Evolutionary conservation across 176 grass and related monocot species (phyloP).

Genomic region (Raddia guianensis): DNA sequence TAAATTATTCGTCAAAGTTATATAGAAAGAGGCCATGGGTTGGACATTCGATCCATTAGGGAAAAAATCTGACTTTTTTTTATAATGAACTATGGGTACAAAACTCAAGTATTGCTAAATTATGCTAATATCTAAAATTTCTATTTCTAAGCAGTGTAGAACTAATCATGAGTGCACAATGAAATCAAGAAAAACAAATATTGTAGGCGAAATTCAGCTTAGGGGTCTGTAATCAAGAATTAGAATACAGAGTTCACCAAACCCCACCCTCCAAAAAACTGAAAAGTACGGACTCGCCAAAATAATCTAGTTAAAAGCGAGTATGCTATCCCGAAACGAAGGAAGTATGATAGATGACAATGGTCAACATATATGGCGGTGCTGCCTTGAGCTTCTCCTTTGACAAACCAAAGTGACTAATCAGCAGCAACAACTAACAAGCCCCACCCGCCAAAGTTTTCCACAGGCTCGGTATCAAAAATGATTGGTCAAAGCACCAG

Average conservation of each 20-base stretch:
- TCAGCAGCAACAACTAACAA: background rate
- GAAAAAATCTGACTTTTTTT: too few relatives aligned
- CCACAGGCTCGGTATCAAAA: background rate
- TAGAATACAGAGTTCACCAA: background rate
- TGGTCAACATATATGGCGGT: background rate
- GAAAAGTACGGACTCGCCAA: background rate
- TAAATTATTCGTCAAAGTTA: too few relatives aligned
- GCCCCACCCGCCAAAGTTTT: background rate
- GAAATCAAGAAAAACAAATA: background rate
- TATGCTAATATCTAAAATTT: too few relatives aligned
- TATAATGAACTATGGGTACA: too few relatives aligned
- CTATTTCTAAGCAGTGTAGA: too few relatives aligned
- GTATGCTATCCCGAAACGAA: background rate
- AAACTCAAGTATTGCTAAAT: too few relatives aligned
- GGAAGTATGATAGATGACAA: background rate
- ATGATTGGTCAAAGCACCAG: constrained; percentile 41
- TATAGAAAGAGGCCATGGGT: too few relatives aligned
- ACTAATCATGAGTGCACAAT: too few relatives aligned
- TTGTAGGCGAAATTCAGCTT: background rate
- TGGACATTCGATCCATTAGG: too few relatives aligned
- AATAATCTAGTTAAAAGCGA: background rate
- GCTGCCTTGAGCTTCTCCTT: background rate
- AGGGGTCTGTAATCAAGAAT: background rate
- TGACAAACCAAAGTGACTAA: background rate
- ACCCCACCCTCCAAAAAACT: background rate